A percentile compares a stretch with the other conserved stretches of the same genome.
Conservation (phyloP, 2,329 filamentous ascomycete species). For the Botrytis fragariae region DNA sequence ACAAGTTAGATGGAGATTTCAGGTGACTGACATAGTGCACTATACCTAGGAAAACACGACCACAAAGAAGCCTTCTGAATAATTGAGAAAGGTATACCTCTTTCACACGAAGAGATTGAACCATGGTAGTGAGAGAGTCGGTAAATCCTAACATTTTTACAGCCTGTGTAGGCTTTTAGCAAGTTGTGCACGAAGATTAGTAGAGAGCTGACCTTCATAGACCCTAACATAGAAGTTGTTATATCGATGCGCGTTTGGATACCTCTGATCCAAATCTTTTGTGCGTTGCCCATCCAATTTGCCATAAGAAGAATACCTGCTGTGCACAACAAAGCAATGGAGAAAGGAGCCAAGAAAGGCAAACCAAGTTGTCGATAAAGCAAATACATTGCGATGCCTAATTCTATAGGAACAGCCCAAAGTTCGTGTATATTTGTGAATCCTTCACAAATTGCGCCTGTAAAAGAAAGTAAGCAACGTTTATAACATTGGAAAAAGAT, state of each 20-base stretch:
- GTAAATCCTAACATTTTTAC: conserved; percentile 41
- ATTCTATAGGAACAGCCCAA: conserved; percentile 36
- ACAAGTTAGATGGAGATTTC: background rate
- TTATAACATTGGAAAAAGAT: background rate
- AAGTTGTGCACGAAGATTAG: background rate
- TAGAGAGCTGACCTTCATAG: conserved; percentile 34
- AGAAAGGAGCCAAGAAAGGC: conserved; percentile 31
- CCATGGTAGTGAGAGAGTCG: conserved; percentile 36
- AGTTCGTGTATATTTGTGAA: conserved; percentile 37
- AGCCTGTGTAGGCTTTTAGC: conserved; percentile 24
- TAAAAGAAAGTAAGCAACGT: conserved; percentile 4
- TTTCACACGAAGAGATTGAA: conserved; percentile 41
- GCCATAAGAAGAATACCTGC: conserved; percentile 30
- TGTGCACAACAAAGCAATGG: conserved; percentile 33
- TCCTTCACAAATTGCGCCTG: conserved; percentile 34
- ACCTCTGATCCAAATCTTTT: conserved; percentile 36
- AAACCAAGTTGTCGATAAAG: conserved; percentile 35
- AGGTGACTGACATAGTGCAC: background rate
- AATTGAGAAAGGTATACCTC: conserved; percentile 43
- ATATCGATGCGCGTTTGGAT: conserved; percentile 37
- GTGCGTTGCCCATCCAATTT: conserved; percentile 31
- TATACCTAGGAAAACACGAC: conserved; percentile 28
- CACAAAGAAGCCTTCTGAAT: conserved; percentile 40
- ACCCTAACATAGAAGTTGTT: conserved; percentile 35
- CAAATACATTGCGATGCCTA: conserved; percentile 35